These are phyloP conservation scores for Volvariella volvacea DNA, from an alignment of 1,284 basidiomycete species.

Conservation along the genomic window DNA sequence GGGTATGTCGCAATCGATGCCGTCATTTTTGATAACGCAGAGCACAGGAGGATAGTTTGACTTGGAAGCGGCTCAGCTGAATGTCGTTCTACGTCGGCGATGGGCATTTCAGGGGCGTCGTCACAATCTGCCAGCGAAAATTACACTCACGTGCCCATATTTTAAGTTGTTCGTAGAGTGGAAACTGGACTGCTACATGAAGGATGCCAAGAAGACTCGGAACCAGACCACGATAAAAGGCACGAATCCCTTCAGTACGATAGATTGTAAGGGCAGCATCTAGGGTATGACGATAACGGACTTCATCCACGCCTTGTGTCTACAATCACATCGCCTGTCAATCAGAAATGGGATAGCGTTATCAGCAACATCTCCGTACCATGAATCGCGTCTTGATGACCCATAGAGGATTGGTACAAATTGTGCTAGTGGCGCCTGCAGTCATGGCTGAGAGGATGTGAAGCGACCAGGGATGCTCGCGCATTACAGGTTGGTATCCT, in stretches of 20 bases:
- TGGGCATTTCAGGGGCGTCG: slow-evolving; percentile 1
- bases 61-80: slow-evolving; percentile 57
- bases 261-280: slow-evolving; percentile 87
- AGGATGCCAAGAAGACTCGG: slow-evolving; percentile 86
- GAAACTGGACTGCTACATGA: slow-evolving; percentile 94
- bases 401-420: slow-evolving; percentile 92
- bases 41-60: slow-evolving; percentile 76
- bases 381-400: slow-evolving; percentile 97
- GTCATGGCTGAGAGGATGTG: slow-evolving; percentile 92
- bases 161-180: slow-evolving; percentile 91
- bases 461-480: slow-evolving; percentile 75
- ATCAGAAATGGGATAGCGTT: not conserved
- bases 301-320: slow-evolving; percentile 73
- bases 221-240: slow-evolving; percentile 88
- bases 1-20: slow-evolving; percentile 93
- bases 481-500: slow-evolving; percentile 69
- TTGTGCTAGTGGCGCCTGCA: slow-evolving; percentile 86
- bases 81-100: slow-evolving; percentile 35
- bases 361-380: slow-evolving; percentile 44
- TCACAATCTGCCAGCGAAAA: slow-evolving; percentile 2
- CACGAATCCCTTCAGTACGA: slow-evolving; percentile 72
- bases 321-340: slow-evolving; percentile 19
- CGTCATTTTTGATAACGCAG: slow-evolving; percentile 87
- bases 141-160: slow-evolving; percentile 65
- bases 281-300: slow-evolving; percentile 78